Evolutionary conservation across 2,329 filamentous ascomycete species (phyloP).

Genomic region (Aspergillus eucalypticola): DNA sequence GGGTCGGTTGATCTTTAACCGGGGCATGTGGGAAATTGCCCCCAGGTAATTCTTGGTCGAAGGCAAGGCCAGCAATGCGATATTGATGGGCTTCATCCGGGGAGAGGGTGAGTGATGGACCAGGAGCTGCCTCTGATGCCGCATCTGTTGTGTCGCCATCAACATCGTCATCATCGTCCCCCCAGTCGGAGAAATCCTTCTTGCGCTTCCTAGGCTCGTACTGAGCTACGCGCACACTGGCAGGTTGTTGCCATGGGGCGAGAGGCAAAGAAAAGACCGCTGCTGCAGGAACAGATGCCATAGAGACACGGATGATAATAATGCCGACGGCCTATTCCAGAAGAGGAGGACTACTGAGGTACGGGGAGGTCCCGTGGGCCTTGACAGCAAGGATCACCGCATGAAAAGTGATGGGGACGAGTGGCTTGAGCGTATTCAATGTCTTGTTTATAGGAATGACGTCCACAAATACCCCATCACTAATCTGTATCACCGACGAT

Average conservation of each 20-base stretch:
- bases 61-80: slow-evolving; percentile 43
- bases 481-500: neutral
- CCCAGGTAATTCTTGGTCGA: slow-evolving; percentile 40
- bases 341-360: neutral
- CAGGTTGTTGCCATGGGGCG: slow-evolving; percentile 38
- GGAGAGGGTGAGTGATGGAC: slow-evolving; percentile 33
- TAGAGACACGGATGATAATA: slow-evolving; percentile 16
- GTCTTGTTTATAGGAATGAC: neutral
- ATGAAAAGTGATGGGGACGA: slow-evolving; percentile 2
- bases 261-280: slow-evolving; percentile 43
- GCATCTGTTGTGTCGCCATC: slow-evolving; percentile 33
- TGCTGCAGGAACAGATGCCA: slow-evolving; percentile 34
- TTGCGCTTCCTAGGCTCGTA: slow-evolving; percentile 42
- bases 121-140: slow-evolving; percentile 26
- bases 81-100: slow-evolving; percentile 47
- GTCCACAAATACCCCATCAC: neutral
- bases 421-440: neutral
- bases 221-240: slow-evolving; percentile 35
- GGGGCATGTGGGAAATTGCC: slow-evolving; percentile 45
- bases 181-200: slow-evolving; percentile 28
- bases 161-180: slow-evolving; percentile 25
- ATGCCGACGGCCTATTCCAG: slow-evolving; percentile 9
- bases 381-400: neutral
- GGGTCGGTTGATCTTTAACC: slow-evolving; percentile 15
- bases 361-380: slow-evolving; percentile 13